Percentiles rank a stretch among this genome's conserved stretches.
phyloP scores from a whole-genome alignment of 2,329 filamentous ascomycete species.

The Exophiala viscosa region DNA sequence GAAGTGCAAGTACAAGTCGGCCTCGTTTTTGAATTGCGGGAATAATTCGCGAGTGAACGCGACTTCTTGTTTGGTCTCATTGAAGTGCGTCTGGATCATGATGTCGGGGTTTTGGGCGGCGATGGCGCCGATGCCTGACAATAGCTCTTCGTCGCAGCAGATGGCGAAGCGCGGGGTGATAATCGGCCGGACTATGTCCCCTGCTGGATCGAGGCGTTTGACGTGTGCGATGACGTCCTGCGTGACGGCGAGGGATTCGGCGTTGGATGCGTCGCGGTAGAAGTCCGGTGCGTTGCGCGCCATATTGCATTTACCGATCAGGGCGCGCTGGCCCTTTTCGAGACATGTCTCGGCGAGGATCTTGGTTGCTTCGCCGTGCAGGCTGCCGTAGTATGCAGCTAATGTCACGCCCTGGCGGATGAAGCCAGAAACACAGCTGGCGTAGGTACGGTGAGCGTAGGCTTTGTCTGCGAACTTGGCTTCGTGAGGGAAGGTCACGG shows the following conservation, averaged over 20 bases:
- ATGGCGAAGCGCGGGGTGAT: conserved; percentile 58
- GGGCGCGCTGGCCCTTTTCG: conserved; percentile 54
- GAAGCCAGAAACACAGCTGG: conserved; percentile 53
- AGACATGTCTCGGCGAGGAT: conserved; percentile 55
- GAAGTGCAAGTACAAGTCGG: conserved; percentile 56
- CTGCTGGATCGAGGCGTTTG: conserved; percentile 41
- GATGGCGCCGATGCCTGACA: conserved; percentile 53
- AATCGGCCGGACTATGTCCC: conserved; percentile 44
- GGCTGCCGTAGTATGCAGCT: conserved; percentile 58
- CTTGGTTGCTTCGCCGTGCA: conserved; percentile 55
- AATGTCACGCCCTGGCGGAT: conserved; percentile 61
- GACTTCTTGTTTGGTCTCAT: conserved; percentile 59
- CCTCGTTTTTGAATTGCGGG: conserved; percentile 52
- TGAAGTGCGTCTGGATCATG: conserved; percentile 61
- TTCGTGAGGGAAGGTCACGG: conserved; percentile 64
- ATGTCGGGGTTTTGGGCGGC: conserved; percentile 45
- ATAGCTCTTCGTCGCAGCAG: conserved; percentile 51
- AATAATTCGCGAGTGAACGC: conserved; percentile 51
- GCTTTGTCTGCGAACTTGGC: conserved; percentile 54
- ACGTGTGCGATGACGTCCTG: conserved; percentile 39
- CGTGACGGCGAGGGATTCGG: conserved; percentile 23
- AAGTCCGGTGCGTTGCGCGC: conserved; percentile 44
- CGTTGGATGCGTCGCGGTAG: conserved; percentile 30
- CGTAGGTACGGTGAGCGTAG: conserved; percentile 54
- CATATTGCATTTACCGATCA: conserved; percentile 63